These are phyloP conservation scores for Penicillium paradoxum DNA, from an alignment of 495 filamentous ascomycete genomes.

Conservation along the genomic window DNA sequence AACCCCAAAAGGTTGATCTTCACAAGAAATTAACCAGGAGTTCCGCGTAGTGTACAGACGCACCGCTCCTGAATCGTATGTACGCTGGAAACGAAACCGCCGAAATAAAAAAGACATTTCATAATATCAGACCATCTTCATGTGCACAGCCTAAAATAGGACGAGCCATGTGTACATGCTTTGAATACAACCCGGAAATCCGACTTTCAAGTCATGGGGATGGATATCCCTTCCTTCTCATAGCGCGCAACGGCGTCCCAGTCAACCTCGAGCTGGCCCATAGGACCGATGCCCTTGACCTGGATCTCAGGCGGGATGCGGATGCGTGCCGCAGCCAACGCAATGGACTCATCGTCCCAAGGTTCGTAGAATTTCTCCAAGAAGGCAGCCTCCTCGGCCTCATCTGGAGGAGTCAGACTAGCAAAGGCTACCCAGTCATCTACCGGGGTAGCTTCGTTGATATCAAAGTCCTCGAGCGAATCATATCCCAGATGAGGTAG, in stretches of 20 bases:
- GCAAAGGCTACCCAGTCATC: constrained; percentile 32
- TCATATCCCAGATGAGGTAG: constrained; percentile 27
- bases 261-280: constrained; percentile 3
- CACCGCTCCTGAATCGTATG: constrained; percentile 21
- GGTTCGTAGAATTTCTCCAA: constrained; percentile 12
- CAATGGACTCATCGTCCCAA: constrained; percentile 18
- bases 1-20: not conserved
- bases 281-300: constrained; percentile 1
- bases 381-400: constrained; percentile 9
- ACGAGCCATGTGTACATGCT: constrained; percentile 9
- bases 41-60: constrained; percentile 26
- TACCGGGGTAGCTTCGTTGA: constrained; percentile 41
- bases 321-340: constrained; percentile 14
- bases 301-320: constrained; percentile 13
- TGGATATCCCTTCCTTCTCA: not conserved
- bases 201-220: constrained; percentile 3
- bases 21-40: constrained; percentile 9
- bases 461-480: constrained; percentile 40
- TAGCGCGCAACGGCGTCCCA: constrained; percentile 7
- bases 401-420: constrained; percentile 31
- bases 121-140: constrained; percentile 17
- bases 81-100: constrained; percentile 17
- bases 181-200: constrained; percentile 1
- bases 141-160: constrained; percentile 5
- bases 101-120: constrained; percentile 9